phyloP scores from a whole-genome alignment of 768 basidiomycete genomes.

The Rubroboletus pulcherrimus region DNA sequence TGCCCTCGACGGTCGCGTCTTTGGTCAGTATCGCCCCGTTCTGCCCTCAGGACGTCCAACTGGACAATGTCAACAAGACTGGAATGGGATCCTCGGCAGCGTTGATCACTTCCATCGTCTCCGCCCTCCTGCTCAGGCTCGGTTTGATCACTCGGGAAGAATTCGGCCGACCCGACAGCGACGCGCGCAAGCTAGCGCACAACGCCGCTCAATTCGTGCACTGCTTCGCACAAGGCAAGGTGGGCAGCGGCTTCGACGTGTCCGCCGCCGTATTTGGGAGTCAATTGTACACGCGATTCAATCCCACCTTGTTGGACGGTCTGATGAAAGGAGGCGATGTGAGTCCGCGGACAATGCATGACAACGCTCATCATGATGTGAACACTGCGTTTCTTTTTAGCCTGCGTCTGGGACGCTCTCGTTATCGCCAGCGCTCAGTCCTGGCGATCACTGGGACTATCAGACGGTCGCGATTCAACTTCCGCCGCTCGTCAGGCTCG shows the following conservation, averaged over 20 bases:
- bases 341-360: constrained; percentile 2
- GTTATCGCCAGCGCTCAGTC: constrained; percentile 58
- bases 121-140: constrained; percentile 78
- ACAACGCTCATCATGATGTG: neutral
- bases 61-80: constrained; percentile 93
- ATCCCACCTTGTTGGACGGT: constrained; percentile 42
- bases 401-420: constrained; percentile 4
- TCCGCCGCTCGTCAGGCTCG: constrained; percentile 76
- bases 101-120: constrained; percentile 91
- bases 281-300: constrained; percentile 88
- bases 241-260: constrained; percentile 97
- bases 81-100: constrained; percentile 97
- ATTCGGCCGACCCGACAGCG: constrained; percentile 40
- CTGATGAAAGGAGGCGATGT: constrained; percentile 25
- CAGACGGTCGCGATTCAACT: constrained; percentile 67
- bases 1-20: constrained; percentile 62
- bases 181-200: constrained; percentile 68
- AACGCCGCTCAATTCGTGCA: constrained; percentile 94
- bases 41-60: constrained; percentile 57
- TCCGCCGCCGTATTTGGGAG: constrained; percentile 92
- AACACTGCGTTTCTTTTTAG: constrained; percentile 11
- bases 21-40: constrained; percentile 76
- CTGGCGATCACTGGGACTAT: constrained; percentile 65
- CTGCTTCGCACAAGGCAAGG: constrained; percentile 95
- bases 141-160: constrained; percentile 51